A percentile compares a stretch with the other conserved stretches of the same genome.
Evolutionary conservation across 331 rosid genomes (phyloP).

Genomic region (Malus hybrid): DNA sequence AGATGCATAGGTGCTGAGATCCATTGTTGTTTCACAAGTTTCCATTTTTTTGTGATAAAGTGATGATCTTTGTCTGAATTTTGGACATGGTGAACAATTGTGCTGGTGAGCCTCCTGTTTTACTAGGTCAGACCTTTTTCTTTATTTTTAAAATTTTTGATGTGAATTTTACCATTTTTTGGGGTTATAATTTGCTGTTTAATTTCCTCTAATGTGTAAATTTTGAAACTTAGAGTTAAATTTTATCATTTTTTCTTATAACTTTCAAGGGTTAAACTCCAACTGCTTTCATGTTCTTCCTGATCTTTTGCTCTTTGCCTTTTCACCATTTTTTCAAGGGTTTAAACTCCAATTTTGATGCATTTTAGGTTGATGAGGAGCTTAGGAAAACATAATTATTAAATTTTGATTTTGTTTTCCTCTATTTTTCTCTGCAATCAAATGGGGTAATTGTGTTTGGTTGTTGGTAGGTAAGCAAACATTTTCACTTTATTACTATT

Average conservation of each 20-base stretch:
- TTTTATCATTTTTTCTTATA: not conserved
- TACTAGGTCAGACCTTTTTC: slow-evolving; percentile 5
- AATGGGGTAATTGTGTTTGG: slow-evolving; percentile 38
- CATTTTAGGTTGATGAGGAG: slow-evolving; percentile 1
- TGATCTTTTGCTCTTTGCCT: not conserved
- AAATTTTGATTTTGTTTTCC: slow-evolving; percentile 5
- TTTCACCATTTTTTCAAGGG: not conserved
- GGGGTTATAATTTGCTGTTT: not conserved
- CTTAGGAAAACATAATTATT: not conserved
- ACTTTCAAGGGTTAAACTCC: slow-evolving; percentile 2
- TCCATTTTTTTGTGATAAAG: not conserved
- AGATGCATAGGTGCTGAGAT: slow-evolving; percentile 1
- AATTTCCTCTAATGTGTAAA: not conserved
- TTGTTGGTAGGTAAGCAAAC: slow-evolving; percentile 51
- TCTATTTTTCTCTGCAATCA: slow-evolving; percentile 27
- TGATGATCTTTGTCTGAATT: not conserved
- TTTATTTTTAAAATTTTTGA: not conserved
- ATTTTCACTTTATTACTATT: slow-evolving; percentile 15
- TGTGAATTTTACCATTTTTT: not conserved
- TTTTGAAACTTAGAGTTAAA: not conserved
- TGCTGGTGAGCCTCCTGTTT: not conserved
- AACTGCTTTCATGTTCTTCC: not conserved
- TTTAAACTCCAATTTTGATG: not conserved
- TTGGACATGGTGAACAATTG: not conserved
- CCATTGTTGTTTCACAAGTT: slow-evolving; percentile 4